These are phyloP conservation scores for Bisporella sp. DNA, from an alignment of 2,329 filamentous ascomycete species.

Conservation along the genomic window DNA sequence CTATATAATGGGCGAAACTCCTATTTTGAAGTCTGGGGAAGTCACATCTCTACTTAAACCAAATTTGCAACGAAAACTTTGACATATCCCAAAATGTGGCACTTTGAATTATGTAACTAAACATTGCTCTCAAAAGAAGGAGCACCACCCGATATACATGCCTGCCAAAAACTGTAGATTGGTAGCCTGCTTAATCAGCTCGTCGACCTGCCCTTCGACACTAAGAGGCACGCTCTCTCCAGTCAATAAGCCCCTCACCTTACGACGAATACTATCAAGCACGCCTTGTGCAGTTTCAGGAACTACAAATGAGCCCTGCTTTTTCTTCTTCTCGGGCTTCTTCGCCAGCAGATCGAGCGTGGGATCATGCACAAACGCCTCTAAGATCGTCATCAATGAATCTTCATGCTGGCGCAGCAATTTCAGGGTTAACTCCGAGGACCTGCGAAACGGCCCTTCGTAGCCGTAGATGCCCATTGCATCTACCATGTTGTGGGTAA, in stretches of 20 bases:
- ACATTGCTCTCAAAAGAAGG: conserved; percentile 45
- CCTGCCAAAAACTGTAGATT: conserved; percentile 71
- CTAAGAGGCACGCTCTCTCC: conserved; percentile 89
- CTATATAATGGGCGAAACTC: no score
- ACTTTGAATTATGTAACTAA: no score
- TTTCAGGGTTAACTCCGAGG: conserved; percentile 79
- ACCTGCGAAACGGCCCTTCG: conserved; percentile 87
- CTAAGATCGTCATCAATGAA: conserved; percentile 92
- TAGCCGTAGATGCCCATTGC: conserved; percentile 94
- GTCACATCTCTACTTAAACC: no score
- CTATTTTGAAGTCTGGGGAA: no score
- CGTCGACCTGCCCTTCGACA: conserved; percentile 95
- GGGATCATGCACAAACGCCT: conserved; percentile 95
- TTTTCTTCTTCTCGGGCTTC: conserved; percentile 49
- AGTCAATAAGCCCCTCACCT: conserved; percentile 75
- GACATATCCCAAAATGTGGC: no score
- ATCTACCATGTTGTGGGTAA: conserved; percentile 98
- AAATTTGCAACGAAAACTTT: no score
- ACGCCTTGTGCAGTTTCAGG: conserved; percentile 71
- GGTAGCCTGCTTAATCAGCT: conserved; percentile 81
- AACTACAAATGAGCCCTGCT: conserved; percentile 33
- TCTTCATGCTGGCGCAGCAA: conserved; percentile 89
- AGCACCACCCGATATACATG: conserved; percentile 97
- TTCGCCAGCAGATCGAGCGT: conserved; percentile 82
- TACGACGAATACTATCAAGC: conserved; percentile 79